Percentiles rank a stretch among this genome's conserved stretches.
phyloP scores from a whole-genome alignment of 805 yeast species.

The Starmerella sp. region DNA sequence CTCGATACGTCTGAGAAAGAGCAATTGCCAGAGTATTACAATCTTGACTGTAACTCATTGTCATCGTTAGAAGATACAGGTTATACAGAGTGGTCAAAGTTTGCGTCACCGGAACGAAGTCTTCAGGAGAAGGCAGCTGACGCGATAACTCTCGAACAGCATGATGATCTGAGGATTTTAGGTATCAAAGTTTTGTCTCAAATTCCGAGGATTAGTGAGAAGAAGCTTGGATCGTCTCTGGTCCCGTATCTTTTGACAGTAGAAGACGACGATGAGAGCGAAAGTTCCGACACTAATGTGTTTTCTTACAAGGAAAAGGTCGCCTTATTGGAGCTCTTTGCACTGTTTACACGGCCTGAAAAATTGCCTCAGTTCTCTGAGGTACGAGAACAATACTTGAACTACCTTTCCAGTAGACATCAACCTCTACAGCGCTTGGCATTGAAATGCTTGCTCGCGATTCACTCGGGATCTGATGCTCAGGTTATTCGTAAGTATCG shows the following conservation, averaged over 20 bases:
- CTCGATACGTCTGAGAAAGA: neutral
- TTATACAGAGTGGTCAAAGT: neutral
- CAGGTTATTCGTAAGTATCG: slow-evolving; percentile 46
- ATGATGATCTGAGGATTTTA: slow-evolving; percentile 37
- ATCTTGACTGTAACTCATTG: neutral
- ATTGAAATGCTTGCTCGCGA: slow-evolving; percentile 54
- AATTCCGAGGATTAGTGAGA: slow-evolving; percentile 62
- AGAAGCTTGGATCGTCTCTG: slow-evolving; percentile 39
- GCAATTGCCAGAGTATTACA: neutral
- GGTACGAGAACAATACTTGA: slow-evolving; percentile 43
- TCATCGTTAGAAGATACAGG: neutral
- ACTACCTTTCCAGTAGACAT: slow-evolving; percentile 49
- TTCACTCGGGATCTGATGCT: slow-evolving; percentile 37
- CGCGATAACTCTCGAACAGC: slow-evolving; percentile 4
- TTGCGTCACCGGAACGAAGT: neutral
- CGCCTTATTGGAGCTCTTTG: slow-evolving; percentile 46
- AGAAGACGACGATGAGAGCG: slow-evolving; percentile 22
- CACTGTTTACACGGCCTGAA: slow-evolving; percentile 53
- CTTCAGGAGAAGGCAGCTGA: neutral
- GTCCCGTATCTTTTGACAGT: slow-evolving; percentile 43
- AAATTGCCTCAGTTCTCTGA: slow-evolving; percentile 42
- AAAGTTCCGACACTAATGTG: neutral
- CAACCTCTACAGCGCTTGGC: slow-evolving; percentile 61
- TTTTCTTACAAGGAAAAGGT: slow-evolving; percentile 25
- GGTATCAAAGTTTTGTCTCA: slow-evolving; percentile 45